These are phyloP conservation scores for Carex arenaria DNA, from an alignment of 202 grass and related monocot species.

Conservation along the genomic window DNA sequence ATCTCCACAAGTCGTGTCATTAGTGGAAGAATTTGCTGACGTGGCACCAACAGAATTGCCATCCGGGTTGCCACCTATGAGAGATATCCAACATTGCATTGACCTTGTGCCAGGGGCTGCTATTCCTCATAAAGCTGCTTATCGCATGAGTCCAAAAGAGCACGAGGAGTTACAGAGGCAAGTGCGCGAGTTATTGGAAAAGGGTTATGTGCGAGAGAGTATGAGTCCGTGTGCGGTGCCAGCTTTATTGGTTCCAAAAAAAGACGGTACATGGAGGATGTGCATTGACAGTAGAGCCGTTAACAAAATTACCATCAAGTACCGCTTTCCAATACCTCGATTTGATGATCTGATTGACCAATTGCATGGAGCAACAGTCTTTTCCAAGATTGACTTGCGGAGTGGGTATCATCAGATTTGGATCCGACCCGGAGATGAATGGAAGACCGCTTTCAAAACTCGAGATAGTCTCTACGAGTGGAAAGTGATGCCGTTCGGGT, in stretches of 20 bases:
- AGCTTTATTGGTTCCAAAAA: conserved; percentile 12
- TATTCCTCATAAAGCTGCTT: background rate
- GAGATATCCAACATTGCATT: conserved; percentile 3
- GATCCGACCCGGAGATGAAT: conserved; percentile 23
- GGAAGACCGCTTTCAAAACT: conserved; percentile 36
- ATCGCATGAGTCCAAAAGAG: conserved; percentile 11
- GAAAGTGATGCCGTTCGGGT: background rate
- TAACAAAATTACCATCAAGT: conserved; percentile 22
- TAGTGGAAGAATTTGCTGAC: background rate
- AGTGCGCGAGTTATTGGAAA: background rate
- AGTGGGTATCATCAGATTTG: conserved; percentile 1
- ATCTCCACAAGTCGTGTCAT: background rate
- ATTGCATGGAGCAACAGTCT: background rate
- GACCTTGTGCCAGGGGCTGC: no score
- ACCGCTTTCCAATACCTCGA: conserved; percentile 15
- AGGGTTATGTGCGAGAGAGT: background rate
- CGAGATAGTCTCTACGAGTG: conserved; percentile 21
- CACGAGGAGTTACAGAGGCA: background rate
- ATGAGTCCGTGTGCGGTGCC: background rate
- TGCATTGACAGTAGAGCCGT: conserved; percentile 16
- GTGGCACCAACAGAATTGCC: background rate
- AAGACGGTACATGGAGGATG: conserved; percentile 8
- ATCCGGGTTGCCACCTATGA: background rate
- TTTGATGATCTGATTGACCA: conserved; percentile 14
- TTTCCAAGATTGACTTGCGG: conserved; percentile 16